Percentiles rank a stretch among this genome's conserved stretches.
phyloP scores from a whole-genome alignment of 2,329 filamentous ascomycete genomes.

The Ceratocystis cubensis region DNA sequence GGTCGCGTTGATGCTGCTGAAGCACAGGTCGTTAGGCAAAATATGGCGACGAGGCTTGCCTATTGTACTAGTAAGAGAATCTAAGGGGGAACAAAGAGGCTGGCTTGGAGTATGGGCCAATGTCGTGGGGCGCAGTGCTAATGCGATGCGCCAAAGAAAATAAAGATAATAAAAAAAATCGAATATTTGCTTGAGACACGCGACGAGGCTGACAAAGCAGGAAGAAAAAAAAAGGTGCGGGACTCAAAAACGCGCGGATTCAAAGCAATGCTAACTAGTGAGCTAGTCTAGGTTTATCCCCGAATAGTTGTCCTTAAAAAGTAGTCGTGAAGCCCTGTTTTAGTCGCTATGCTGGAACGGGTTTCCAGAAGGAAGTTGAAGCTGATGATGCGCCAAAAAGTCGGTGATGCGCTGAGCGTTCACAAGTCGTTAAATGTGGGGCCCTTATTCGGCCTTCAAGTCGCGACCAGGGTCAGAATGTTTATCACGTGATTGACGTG shows the following conservation, averaged over 20 bases:
- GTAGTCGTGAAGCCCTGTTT: no score
- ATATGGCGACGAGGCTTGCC: neutral
- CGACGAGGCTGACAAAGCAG: constrained; percentile 17
- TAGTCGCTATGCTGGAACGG: neutral
- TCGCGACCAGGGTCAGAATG: neutral
- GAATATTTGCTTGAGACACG: constrained; percentile 7
- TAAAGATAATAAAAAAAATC: constrained; percentile 9
- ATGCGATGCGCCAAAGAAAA: neutral
- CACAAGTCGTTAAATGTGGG: neutral
- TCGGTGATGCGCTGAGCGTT: neutral
- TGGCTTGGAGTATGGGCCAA: no score
- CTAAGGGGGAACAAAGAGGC: neutral
- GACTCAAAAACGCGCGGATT: neutral
- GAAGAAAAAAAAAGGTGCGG: neutral
- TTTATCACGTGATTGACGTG: neutral
- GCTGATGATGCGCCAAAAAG: constrained; percentile 3
- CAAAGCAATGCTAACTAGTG: neutral
- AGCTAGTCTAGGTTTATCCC: neutral
- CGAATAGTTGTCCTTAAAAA: neutral
- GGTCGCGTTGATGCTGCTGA: constrained; percentile 2
- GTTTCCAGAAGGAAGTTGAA: neutral
- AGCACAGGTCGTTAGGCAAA: constrained; percentile 8
- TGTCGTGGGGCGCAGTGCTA: neutral
- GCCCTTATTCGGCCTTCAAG: neutral
- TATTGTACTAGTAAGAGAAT: neutral